phyloP scores from a whole-genome alignment of 768 basidiomycete species.

The Clavulina sp. region DNA sequence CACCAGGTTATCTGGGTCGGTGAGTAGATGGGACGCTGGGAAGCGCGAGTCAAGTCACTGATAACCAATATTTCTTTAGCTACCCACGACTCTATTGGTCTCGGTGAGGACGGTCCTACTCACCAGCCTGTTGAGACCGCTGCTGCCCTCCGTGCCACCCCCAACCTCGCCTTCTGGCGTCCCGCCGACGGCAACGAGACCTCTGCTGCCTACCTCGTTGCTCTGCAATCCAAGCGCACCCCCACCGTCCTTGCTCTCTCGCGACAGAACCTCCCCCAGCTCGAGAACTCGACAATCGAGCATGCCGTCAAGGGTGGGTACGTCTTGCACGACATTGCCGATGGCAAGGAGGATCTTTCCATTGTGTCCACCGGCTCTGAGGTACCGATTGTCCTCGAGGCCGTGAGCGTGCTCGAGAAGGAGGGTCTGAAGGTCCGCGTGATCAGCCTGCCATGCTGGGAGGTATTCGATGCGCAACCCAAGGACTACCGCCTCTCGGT shows the following conservation, averaged over 20 bases:
- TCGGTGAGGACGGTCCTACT: constrained; percentile 87
- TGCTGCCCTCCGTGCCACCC: constrained; percentile 70
- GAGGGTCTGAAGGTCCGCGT: constrained; percentile 68
- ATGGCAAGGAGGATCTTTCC: constrained; percentile 54
- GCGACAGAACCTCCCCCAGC: constrained; percentile 84
- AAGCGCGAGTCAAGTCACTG: background rate
- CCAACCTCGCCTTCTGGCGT: constrained; percentile 85
- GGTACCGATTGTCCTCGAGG: constrained; percentile 74
- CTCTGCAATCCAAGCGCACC: constrained; percentile 53
- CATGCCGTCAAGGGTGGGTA: constrained; percentile 74
- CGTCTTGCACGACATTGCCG: constrained; percentile 61
- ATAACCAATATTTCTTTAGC: constrained; percentile 26
- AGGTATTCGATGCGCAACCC: constrained; percentile 69
- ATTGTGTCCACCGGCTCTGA: constrained; percentile 84
- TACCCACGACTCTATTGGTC: constrained; percentile 89
- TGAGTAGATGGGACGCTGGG: constrained; percentile 22
- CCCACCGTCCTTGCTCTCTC: constrained; percentile 75
- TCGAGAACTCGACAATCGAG: constrained; percentile 75
- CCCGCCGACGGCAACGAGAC: constrained; percentile 95
- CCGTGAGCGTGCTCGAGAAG: constrained; percentile 57
- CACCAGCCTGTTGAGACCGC: constrained; percentile 90
- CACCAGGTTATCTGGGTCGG: constrained; percentile 91
- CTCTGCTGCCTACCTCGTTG: constrained; percentile 76
- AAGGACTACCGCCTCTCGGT: constrained; percentile 68
- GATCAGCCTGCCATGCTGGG: constrained; percentile 81